These are phyloP conservation scores for Nicotiana rustica DNA, from an alignment of 305 asterid genomes.

Conservation along the genomic window DNA sequence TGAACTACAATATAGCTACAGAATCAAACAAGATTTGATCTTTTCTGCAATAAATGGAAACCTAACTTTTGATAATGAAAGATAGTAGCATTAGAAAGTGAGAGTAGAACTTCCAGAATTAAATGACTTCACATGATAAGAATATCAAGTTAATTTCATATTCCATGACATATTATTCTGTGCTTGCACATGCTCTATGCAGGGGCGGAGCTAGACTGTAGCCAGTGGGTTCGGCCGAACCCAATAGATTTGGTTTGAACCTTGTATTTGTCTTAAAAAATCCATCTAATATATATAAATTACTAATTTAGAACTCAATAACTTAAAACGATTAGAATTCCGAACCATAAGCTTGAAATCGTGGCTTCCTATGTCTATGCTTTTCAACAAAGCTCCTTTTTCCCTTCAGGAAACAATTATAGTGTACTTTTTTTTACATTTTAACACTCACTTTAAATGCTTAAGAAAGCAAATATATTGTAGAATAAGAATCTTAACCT, in stretches of 20 bases:
- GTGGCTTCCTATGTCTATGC: too few relatives aligned
- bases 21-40: background rate
- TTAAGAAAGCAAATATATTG: background rate
- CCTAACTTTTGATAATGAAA: background rate
- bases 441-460: background rate
- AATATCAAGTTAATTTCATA: background rate
- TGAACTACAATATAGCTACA: background rate
- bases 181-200: background rate
- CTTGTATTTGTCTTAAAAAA: too few relatives aligned
- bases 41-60: background rate
- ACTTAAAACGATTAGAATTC: too few relatives aligned
- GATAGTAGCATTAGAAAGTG: background rate
- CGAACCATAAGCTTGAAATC: too few relatives aligned
- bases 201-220: too few relatives aligned
- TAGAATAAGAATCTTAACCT: background rate
- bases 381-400: slow-evolving; percentile 11
- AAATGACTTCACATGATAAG: background rate
- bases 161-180: background rate
- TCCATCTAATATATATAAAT: too few relatives aligned
- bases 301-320: too few relatives aligned
- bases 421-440: background rate
- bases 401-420: background rate
- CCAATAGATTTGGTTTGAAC: too few relatives aligned
- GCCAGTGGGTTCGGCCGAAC: too few relatives aligned
- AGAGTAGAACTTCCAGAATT: background rate